Base-by-base conservation (phyloP, 805 yeast genomes). In the Candida ficus region DNA sequence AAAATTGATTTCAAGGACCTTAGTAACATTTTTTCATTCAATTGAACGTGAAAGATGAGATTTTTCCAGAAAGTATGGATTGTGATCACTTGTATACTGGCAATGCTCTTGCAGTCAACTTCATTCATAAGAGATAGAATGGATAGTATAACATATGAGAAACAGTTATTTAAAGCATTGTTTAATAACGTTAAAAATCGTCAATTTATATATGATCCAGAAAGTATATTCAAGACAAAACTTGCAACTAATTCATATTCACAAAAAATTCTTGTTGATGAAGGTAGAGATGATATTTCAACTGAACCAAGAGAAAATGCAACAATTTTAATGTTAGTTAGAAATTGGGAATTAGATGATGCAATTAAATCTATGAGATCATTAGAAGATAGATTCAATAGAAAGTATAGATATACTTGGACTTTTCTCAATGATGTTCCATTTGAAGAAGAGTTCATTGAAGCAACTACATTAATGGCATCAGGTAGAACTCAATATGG, bases 261-360 rank as follows among this genome's bases (percentile, higher is more conserved):
- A 3, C 57, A 45, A 29, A 51, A 56, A 19, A 40, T 50, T 3
- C 49, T 63, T 19, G 57, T 67, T 3, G 55, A 49, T 38, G 47
- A 38, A n/a, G 9, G 39, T 3, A 50, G 63, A 31, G 68, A 70
- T 42, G 53, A 65, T 38, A 38, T 46, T 16, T 67, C 65, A 41
- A 42, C 64, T 31, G 82, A 86, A 1, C 12, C 14, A 20, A 57
- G 46, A 16, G 95, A 86, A 54, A 89, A 88, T 58, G 97, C 97
- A 4, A 83, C 95, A 0, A 60, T 90, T 21, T 72, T 90, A 41
- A 89, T 90, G 95, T 73, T 90, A 21, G 95, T 85, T 29, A 68
- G 97, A 41, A 89, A 89, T 58, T 69, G 73, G 64, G 97, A 89
- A 59, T 61, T 89, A 10, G 68, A 72, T 10, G 89, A 83, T 1